Percentiles rank a stretch among this genome's conserved stretches.
Evolutionary conservation across 106 monocot species (phyloP).

Genomic region (Ottelia alismoides): DNA sequence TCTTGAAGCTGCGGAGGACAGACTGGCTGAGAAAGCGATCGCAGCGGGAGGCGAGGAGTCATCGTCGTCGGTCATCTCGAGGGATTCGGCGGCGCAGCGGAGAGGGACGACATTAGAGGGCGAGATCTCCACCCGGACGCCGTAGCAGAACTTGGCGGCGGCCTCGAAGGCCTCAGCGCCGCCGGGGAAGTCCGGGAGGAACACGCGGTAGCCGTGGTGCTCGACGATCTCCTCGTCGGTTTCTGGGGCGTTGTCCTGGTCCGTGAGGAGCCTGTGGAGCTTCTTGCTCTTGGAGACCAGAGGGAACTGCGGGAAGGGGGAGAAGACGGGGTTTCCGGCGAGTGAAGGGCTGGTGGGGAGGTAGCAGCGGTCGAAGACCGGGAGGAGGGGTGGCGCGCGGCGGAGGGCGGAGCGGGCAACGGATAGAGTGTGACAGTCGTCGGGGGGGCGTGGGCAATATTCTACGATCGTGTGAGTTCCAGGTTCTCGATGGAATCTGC

Average conservation of each 20-base stretch:
- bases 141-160: slow-evolving; percentile 94
- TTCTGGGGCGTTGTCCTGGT: slow-evolving; percentile 18
- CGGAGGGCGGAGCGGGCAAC: too few species aligned
- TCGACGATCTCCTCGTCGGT: slow-evolving; percentile 12
- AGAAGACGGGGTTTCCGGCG: too few species aligned
- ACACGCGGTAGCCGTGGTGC: slow-evolving; percentile 24
- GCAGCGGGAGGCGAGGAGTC: too few species aligned
- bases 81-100: slow-evolving; percentile 82
- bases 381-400: too few species aligned
- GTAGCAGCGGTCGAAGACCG: too few species aligned
- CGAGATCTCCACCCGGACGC: slow-evolving; percentile 61
- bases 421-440: too few species aligned
- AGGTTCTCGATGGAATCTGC: too few species aligned
- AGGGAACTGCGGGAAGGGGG: slow-evolving; percentile 38
- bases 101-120: slow-evolving; percentile 45
- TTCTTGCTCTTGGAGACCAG: slow-evolving; percentile 71
- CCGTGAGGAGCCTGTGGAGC: slow-evolving; percentile 45
- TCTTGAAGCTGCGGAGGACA: too few species aligned
- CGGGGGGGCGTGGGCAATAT: too few species aligned
- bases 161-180: slow-evolving; percentile 54
- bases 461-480: too few species aligned
- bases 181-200: slow-evolving; percentile 57
- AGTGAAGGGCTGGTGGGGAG: too few species aligned
- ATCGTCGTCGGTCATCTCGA: slow-evolving; percentile 76
- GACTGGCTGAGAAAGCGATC: too few species aligned